These are phyloP conservation scores for Thermothelomyces thermophilus DNA, from an alignment of 2,329 filamentous ascomycete genomes.

Conservation along the genomic window DNA sequence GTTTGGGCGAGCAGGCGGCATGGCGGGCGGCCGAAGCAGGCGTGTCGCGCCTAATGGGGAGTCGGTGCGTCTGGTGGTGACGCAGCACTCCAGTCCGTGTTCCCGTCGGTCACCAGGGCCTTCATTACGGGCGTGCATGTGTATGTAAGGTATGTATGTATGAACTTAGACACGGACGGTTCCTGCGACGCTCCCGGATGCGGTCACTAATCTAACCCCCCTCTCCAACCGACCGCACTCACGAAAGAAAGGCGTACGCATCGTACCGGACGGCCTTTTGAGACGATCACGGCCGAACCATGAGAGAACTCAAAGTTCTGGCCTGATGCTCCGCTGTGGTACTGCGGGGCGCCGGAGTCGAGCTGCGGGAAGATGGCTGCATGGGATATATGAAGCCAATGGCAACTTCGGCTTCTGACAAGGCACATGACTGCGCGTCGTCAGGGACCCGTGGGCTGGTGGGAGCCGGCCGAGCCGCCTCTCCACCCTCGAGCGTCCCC, in stretches of 20 bases:
- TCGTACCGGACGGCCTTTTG: constrained; percentile 6
- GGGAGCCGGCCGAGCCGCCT: constrained; percentile 4
- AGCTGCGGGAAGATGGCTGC: constrained; percentile 8
- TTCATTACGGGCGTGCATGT: too few relatives aligned
- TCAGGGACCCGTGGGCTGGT: not conserved
- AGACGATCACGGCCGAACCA: not conserved
- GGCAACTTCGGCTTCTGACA: constrained; percentile 17
- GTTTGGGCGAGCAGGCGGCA: constrained; percentile 3
- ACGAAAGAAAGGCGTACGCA: too few relatives aligned
- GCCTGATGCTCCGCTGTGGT: not conserved
- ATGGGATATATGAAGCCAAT: constrained; percentile 14
- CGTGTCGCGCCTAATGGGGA: constrained; percentile 6
- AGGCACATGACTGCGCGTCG: constrained; percentile 22
- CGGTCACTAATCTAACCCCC: constrained; percentile 16
- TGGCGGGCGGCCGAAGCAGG: constrained; percentile 9
- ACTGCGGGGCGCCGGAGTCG: constrained; percentile 4
- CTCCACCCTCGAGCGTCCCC: not conserved
- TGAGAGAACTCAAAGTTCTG: too few relatives aligned
- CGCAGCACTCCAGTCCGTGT: constrained; percentile 1
- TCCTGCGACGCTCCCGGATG: constrained; percentile 17
- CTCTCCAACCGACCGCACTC: constrained; percentile 11
- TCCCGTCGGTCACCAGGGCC: constrained; percentile 8
- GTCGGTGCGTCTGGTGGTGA: not conserved
- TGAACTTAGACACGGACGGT: too few relatives aligned
- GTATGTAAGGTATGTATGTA: too few relatives aligned